These are phyloP conservation scores for Aspergillus sclerotialis DNA, from an alignment of 2,329 filamentous ascomycete species.

Conservation along the genomic window DNA sequence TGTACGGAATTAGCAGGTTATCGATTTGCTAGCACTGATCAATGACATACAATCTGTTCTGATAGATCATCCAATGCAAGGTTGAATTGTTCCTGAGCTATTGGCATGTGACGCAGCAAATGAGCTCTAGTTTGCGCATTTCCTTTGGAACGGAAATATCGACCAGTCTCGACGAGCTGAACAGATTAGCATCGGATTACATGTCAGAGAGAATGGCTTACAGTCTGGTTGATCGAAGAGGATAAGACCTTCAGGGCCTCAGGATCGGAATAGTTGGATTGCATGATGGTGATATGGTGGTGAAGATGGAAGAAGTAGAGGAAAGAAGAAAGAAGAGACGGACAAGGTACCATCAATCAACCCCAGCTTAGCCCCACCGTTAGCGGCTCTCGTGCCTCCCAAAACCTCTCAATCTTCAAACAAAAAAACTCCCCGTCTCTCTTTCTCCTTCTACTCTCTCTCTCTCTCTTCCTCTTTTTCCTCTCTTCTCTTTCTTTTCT, in stretches of 20 bases:
- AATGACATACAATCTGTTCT: conserved; percentile 34
- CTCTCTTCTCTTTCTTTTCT: conserved; percentile 9
- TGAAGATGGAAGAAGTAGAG: too few species aligned
- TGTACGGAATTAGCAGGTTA: conserved; percentile 13
- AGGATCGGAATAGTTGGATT: conserved; percentile 18
- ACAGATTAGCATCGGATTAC: conserved; percentile 11
- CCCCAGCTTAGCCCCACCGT: too few species aligned
- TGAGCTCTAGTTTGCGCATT: conserved; percentile 27
- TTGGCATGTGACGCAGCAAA: conserved; percentile 31
- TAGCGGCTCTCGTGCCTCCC: too few species aligned
- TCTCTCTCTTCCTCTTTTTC: conserved; percentile 12
- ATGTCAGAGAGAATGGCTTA: conserved; percentile 11
- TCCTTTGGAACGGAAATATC: conserved; percentile 32
- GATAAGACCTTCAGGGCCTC: conserved; percentile 31
- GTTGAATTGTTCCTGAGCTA: conserved; percentile 33
- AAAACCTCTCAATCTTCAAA: too few species aligned
- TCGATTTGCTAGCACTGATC: conserved; percentile 1
- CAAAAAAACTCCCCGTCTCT: conserved; percentile 8
- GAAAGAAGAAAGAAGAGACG: too few species aligned
- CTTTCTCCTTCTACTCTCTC: conserved; percentile 15
- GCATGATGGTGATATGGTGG: too few species aligned
- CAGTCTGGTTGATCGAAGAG: conserved; percentile 31
- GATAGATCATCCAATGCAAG: conserved; percentile 33
- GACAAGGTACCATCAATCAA: too few species aligned
- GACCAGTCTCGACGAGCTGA: conserved; percentile 36